These are phyloP conservation scores for Raphanus hybrid DNA, from an alignment of 441 rosid genomes.

Conservation along the genomic window DNA sequence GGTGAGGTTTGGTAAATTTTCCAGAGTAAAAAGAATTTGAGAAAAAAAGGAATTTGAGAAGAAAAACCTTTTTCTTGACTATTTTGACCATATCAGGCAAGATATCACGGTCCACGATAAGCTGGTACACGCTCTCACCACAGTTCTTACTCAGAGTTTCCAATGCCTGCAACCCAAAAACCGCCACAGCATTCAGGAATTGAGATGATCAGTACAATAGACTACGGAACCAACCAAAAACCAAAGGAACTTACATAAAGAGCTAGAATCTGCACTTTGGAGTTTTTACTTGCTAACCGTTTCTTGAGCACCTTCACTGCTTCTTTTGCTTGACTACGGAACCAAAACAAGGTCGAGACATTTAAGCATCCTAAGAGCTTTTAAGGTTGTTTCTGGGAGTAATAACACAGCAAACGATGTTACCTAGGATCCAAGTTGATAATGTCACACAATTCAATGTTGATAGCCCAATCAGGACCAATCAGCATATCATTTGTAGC, in stretches of 20 bases:
- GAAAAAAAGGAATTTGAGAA: slow-evolving; percentile 29
- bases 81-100: slow-evolving; percentile 96
- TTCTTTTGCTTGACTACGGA: slow-evolving; percentile 90
- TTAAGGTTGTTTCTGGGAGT: background rate
- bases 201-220: slow-evolving; percentile 9
- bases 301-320: slow-evolving; percentile 93
- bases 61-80: slow-evolving; percentile 85
- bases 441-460: slow-evolving; percentile 89
- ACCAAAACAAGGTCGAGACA: slow-evolving; percentile 21
- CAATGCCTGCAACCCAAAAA: slow-evolving; percentile 63
- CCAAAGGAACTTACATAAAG: slow-evolving; percentile 73
- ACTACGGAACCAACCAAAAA: slow-evolving; percentile 25
- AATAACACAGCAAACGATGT: slow-evolving; percentile 15
- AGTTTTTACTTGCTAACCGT: slow-evolving; percentile 81
- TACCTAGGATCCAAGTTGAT: slow-evolving; percentile 95
- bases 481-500: slow-evolving; percentile 86
- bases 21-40: slow-evolving; percentile 18
- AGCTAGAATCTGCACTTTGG: slow-evolving; percentile 89
- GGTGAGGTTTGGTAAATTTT: slow-evolving; percentile 21
- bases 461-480: slow-evolving; percentile 98
- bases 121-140: slow-evolving; percentile 85
- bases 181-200: slow-evolving; percentile 18
- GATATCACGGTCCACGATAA: slow-evolving; percentile 91
- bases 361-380: background rate
- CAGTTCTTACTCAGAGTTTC: slow-evolving; percentile 97